Evolutionary conservation across 148 eudicot genomes (phyloP).

Genomic region (Agrostemma githago): DNA sequence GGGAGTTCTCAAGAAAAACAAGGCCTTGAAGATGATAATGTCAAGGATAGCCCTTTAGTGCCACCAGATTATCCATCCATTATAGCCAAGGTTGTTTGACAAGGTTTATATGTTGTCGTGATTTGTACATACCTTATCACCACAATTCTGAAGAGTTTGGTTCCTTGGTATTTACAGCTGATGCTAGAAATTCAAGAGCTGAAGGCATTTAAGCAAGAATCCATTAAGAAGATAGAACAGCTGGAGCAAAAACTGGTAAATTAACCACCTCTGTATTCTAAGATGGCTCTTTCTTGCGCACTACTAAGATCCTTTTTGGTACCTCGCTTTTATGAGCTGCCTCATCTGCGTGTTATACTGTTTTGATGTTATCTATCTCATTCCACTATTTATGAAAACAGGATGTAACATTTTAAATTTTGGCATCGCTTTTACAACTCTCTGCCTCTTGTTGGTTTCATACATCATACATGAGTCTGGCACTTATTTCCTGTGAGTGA

Average conservation of each 20-base stretch:
- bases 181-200: slow-evolving; percentile 47
- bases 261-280: neutral
- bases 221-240: slow-evolving; percentile 29
- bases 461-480: too few species aligned
- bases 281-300: neutral
- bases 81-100: slow-evolving; percentile 39
- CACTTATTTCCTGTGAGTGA: too few species aligned
- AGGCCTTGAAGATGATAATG: slow-evolving; percentile 26
- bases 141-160: slow-evolving; percentile 11
- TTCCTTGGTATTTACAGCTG: slow-evolving; percentile 38
- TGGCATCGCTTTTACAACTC: neutral
- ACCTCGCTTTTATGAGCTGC: neutral
- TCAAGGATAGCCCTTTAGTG: slow-evolving; percentile 23
- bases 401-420: neutral
- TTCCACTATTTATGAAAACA: neutral
- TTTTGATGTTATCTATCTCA: neutral
- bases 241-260: slow-evolving; percentile 65
- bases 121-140: neutral
- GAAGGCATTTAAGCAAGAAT: slow-evolving; percentile 43
- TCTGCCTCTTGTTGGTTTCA: neutral
- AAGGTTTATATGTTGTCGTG: neutral
- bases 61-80: slow-evolving; percentile 31
- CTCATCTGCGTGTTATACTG: neutral
- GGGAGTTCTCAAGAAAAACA: slow-evolving; percentile 20
- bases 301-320: neutral